Percentiles rank a stretch among this genome's conserved stretches.
Conservation (phyloP, 192 early-diverging fungal genomes). For the Podila epicladia region DNA sequence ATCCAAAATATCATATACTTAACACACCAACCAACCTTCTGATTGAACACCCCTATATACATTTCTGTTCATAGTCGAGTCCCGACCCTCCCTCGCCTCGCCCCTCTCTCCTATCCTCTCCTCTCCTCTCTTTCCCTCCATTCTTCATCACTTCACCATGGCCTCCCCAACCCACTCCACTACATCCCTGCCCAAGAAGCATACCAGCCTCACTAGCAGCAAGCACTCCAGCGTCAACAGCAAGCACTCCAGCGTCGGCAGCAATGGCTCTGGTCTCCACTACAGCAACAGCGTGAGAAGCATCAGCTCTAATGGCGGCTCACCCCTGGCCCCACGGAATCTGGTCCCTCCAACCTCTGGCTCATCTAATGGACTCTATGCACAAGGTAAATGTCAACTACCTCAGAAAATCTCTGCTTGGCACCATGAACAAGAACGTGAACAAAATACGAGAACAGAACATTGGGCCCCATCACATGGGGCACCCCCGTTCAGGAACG, state of each 20-base stretch:
- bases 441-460: no score
- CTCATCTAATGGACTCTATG: not conserved
- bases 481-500: no score
- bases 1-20: no score
- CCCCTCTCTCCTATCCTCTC: not conserved
- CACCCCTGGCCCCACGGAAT: conserved; percentile 1
- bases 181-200: not conserved
- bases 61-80: not conserved
- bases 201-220: conserved; percentile 4
- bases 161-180: not conserved
- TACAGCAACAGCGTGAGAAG: conserved; percentile 1
- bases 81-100: not conserved
- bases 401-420: no score
- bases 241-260: not conserved
- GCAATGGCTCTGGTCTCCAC: not conserved
- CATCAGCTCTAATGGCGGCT: not conserved
- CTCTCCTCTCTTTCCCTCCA: not conserved
- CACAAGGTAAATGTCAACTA: not conserved
- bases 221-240: conserved; percentile 2
- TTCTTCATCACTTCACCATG: not conserved
- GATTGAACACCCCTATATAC: no score
- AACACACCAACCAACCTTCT: no score
- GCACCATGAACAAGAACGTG: no score
- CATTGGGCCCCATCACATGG: no score
- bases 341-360: not conserved